Percentiles rank a stretch among this genome's conserved stretches.
Evolutionary conservation across 768 basidiomycete genomes (phyloP).

Genomic region (Boletus rubroflammeus): DNA sequence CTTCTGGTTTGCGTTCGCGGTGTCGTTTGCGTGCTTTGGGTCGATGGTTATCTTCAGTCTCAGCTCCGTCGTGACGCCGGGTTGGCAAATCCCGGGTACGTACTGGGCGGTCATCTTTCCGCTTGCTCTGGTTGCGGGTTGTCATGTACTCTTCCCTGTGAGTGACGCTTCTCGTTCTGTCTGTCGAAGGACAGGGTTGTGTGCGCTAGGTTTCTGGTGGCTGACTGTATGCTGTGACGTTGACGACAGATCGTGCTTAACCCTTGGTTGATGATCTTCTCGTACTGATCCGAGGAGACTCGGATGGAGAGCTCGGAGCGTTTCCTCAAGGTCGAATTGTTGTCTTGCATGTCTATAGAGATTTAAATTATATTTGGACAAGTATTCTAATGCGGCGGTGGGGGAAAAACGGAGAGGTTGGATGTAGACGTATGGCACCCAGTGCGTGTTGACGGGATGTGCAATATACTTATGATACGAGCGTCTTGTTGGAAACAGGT

Average conservation of each 20-base stretch:
- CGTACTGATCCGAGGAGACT: slow-evolving; percentile 33
- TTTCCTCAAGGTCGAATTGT: not conserved
- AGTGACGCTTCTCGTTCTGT: slow-evolving; percentile 33
- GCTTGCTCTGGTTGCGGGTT: slow-evolving; percentile 60
- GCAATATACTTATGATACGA: no score
- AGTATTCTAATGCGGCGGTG: not conserved
- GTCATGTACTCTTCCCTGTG: slow-evolving; percentile 75
- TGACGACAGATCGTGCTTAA: slow-evolving; percentile 67
- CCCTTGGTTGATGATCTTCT: slow-evolving; percentile 87
- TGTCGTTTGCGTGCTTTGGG: slow-evolving; percentile 49
- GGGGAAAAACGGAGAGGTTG: not conserved
- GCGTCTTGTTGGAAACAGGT: not conserved
- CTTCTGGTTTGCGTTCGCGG: slow-evolving; percentile 62
- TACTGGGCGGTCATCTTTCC: slow-evolving; percentile 80
- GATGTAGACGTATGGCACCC: not conserved
- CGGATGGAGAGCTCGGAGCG: not conserved
- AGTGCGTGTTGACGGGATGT: not conserved
- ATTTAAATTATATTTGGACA: not conserved
- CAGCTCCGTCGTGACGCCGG: slow-evolving; percentile 49
- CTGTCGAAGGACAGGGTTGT: not conserved
- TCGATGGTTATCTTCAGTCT: slow-evolving; percentile 57
- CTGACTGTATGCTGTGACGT: not conserved
- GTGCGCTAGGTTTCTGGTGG: not conserved
- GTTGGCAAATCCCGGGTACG: slow-evolving; percentile 57
- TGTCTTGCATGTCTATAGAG: not conserved